Evolutionary conservation across 78 protist species (phyloP).

Genomic region (Pigoraptor vietnamica): DNA sequence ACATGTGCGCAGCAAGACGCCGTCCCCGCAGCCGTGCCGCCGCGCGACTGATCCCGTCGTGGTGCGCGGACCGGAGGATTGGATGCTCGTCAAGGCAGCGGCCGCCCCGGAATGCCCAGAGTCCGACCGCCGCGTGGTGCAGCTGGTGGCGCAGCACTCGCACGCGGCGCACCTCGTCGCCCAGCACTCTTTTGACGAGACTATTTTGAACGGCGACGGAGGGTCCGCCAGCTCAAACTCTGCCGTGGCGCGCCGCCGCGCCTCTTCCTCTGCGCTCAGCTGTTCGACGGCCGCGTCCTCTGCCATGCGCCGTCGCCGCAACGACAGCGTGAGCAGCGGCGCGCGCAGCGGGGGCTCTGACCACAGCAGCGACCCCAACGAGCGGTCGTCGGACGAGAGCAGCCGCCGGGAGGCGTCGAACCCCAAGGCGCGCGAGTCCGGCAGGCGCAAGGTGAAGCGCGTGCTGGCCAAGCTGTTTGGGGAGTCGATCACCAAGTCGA

Average conservation of each 20-base stretch:
- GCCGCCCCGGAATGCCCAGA: background rate
- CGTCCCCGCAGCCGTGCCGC: too few relatives aligned
- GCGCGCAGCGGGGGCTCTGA: background rate
- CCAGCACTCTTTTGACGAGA: too few relatives aligned
- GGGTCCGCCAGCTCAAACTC: too few relatives aligned
- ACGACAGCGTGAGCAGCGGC: background rate
- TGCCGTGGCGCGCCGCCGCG: too few relatives aligned
- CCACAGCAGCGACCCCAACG: background rate
- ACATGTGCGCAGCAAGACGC: too few relatives aligned
- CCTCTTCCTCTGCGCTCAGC: too few relatives aligned
- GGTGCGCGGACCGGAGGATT: background rate
- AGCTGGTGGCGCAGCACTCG: too few relatives aligned
- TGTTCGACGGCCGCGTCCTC: too few relatives aligned
- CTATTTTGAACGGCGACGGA: too few relatives aligned
- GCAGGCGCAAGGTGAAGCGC: background rate
- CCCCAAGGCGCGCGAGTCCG: background rate
- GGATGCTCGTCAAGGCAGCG: background rate
- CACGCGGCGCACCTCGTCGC: too few relatives aligned
- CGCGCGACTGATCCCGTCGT: background rate
- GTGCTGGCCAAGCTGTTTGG: background rate
- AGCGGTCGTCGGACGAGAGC: background rate
- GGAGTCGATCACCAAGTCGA: background rate
- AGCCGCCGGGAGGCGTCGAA: background rate
- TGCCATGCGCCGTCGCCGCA: background rate
- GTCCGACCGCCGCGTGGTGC: background rate